A percentile compares a stretch with the other conserved stretches of the same genome.
phyloP scores from a whole-genome alignment of 371 early-diverging fungal species.

The Mucor plumbeus region DNA sequence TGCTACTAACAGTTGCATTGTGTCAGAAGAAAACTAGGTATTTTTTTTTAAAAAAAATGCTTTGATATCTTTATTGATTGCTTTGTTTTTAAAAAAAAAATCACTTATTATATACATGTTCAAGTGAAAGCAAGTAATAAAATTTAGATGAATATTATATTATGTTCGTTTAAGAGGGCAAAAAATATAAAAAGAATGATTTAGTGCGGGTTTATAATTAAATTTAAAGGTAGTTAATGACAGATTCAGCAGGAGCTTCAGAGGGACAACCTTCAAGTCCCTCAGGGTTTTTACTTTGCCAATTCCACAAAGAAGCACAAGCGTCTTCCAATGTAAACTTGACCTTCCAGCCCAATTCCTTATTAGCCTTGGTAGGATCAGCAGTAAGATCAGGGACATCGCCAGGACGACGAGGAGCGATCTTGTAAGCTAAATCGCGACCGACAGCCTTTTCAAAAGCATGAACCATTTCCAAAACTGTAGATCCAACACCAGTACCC shows the following conservation, averaged over 20 bases:
- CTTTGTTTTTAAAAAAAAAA: not conserved
- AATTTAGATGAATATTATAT: not conserved
- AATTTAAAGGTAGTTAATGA: conserved; percentile 40
- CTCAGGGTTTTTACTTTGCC: conserved; percentile 76
- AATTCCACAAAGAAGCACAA: conserved; percentile 86
- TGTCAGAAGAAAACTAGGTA: too few relatives aligned
- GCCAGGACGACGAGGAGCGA: conserved; percentile 78
- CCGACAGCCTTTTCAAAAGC: conserved; percentile 78
- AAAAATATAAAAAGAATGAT: not conserved
- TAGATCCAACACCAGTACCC: conserved; percentile 85
- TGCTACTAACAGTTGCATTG: too few relatives aligned
- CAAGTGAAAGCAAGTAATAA: not conserved
- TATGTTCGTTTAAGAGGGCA: not conserved
- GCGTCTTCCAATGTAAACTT: conserved; percentile 70
- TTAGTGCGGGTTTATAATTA: not conserved
- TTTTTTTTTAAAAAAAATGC: too few relatives aligned
- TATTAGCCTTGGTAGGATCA: conserved; percentile 72
- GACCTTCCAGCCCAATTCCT: conserved; percentile 79
- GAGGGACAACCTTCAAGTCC: conserved; percentile 59
- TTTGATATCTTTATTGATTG: not conserved
- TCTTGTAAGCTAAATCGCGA: conserved; percentile 65
- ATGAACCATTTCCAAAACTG: conserved; percentile 88
- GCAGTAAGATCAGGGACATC: conserved; percentile 87
- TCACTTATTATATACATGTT: not conserved
- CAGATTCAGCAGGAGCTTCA: conserved; percentile 46